Conservation (phyloP, 805 yeast genomes). For the Kuraishia capsulata region DNA sequence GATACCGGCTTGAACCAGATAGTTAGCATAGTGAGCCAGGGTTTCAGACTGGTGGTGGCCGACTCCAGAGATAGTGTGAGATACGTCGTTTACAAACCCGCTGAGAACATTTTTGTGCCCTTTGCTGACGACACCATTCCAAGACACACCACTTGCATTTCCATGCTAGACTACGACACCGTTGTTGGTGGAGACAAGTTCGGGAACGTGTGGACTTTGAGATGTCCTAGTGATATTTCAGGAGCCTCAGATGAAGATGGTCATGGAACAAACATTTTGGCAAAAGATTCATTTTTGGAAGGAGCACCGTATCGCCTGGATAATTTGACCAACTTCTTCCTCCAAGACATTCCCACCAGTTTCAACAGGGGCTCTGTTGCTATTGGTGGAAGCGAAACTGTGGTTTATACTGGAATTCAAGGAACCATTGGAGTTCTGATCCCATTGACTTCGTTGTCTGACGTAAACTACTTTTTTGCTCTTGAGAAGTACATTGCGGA, state of each 20-base stretch:
- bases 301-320: constrained; percentile 47
- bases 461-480: constrained; percentile 46
- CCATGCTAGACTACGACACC: constrained; percentile 64
- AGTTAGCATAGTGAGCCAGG: constrained; percentile 43
- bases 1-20: constrained; percentile 39
- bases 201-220: constrained; percentile 66
- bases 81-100: constrained; percentile 41
- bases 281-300: constrained; percentile 26
- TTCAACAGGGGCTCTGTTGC: constrained; percentile 46
- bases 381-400: constrained; percentile 54
- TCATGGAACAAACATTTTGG: constrained; percentile 27
- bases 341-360: constrained; percentile 64
- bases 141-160: constrained; percentile 55
- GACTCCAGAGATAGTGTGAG: constrained; percentile 65
- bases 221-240: constrained; percentile 46
- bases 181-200: constrained; percentile 80
- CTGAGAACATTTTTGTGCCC: constrained; percentile 41
- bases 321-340: constrained; percentile 45
- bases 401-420: constrained; percentile 68
- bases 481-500: constrained; percentile 40
- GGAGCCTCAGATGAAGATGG: constrained; percentile 41
- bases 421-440: constrained; percentile 72
- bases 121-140: constrained; percentile 63
- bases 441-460: constrained; percentile 58
- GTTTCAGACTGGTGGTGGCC: constrained; percentile 55